These are phyloP conservation scores for Penicillium aurantiogriseum DNA, from an alignment of 2,329 filamentous ascomycete genomes.

Conservation along the genomic window DNA sequence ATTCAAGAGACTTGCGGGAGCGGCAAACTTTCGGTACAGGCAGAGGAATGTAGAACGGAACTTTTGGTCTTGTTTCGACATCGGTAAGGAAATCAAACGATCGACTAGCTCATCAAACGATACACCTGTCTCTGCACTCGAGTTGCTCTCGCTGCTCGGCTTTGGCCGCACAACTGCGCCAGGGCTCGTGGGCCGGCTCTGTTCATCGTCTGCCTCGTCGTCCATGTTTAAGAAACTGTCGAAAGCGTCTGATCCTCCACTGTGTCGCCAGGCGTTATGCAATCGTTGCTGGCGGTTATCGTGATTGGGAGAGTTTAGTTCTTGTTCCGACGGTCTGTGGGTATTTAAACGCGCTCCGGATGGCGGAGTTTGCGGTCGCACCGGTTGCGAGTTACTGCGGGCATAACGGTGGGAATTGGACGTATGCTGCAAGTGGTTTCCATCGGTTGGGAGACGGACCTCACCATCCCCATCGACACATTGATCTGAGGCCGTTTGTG, in stretches of 20 bases:
- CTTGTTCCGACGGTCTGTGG: conserved; percentile 31
- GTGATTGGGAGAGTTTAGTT: conserved; percentile 31
- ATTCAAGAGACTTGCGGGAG: conserved; percentile 73
- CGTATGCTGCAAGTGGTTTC: conserved; percentile 33
- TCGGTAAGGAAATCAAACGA: conserved; percentile 75
- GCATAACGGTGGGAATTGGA: conserved; percentile 46
- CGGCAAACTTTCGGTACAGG: conserved; percentile 88
- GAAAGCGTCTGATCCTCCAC: conserved; percentile 43
- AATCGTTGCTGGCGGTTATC: conserved; percentile 35
- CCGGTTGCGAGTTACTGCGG: conserved; percentile 50
- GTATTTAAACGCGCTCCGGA: conserved; percentile 37
- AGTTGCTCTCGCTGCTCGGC: conserved; percentile 32
- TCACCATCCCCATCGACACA: conserved; percentile 37
- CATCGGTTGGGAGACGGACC: conserved; percentile 33
- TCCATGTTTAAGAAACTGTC: conserved; percentile 45
- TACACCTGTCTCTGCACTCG: conserved; percentile 37
- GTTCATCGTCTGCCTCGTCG: conserved; percentile 38
- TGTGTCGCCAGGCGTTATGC: conserved; percentile 40
- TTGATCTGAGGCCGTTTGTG: conserved; percentile 35
- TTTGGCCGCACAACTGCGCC: conserved; percentile 32
- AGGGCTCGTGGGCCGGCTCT: conserved; percentile 30
- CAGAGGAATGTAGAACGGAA: conserved; percentile 88
- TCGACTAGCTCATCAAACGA: conserved; percentile 72
- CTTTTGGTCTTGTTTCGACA: conserved; percentile 84
- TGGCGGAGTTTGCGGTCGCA: conserved; percentile 48